Percentiles rank a stretch among this genome's conserved stretches.
Evolutionary conservation across 1,284 basidiomycete species (phyloP).

Genomic region (Boletus smithii): DNA sequence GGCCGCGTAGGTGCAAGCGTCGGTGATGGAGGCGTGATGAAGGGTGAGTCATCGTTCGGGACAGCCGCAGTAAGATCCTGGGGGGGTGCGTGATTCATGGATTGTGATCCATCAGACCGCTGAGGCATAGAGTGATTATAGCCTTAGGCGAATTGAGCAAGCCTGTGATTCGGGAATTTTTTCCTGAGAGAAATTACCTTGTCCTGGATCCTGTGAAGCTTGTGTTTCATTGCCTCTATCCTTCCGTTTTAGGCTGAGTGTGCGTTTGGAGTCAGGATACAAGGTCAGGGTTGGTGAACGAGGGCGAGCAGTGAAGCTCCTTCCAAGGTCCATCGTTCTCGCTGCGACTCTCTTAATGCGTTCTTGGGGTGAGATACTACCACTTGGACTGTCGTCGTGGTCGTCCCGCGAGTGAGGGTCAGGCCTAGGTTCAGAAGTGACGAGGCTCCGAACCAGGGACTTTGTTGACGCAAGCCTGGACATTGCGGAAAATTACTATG

Average conservation of each 20-base stretch:
- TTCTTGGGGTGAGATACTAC: conserved; percentile 45
- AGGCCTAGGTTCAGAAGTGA: conserved; percentile 19
- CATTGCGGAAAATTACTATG: conserved; percentile 23
- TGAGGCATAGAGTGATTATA: conserved; percentile 4
- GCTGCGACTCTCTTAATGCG: conserved; percentile 43
- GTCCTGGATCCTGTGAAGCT: conserved; percentile 31
- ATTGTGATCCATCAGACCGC: conserved; percentile 16
- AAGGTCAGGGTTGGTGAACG: conserved; percentile 30
- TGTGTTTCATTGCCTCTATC: conserved; percentile 44
- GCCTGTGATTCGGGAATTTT: background rate
- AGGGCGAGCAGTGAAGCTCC: conserved; percentile 46
- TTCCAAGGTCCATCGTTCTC: conserved; percentile 55
- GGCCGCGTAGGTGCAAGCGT: conserved; percentile 43
- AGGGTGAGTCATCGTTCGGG: conserved; percentile 65
- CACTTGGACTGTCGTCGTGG: conserved; percentile 30
- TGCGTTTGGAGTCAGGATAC: conserved; percentile 44
- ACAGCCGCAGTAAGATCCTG: conserved; percentile 15
- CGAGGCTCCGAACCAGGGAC: conserved; percentile 22
- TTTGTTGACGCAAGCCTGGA: conserved; percentile 28
- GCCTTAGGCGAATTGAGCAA: conserved; percentile 30
- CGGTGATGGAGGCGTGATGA: conserved; percentile 71
- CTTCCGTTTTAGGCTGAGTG: conserved; percentile 56
- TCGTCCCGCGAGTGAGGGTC: conserved; percentile 14
- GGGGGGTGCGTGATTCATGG: conserved; percentile 11
- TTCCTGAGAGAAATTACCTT: conserved; percentile 23